These are phyloP conservation scores for Eucalyptus leucophloia DNA, from an alignment of 345 rosid genomes.

Conservation along the genomic window DNA sequence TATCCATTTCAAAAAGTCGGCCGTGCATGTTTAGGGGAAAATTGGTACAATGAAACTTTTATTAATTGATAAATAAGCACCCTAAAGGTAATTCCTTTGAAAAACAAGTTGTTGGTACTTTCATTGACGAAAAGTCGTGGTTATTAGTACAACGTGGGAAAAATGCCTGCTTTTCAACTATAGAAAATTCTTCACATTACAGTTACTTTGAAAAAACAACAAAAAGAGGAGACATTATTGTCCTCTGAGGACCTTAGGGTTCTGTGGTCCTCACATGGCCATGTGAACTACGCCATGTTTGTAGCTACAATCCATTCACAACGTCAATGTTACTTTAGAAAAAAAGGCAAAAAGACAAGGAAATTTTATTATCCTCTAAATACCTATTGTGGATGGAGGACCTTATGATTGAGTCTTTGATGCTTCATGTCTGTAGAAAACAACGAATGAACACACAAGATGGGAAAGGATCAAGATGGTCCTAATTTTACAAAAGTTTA, in stretches of 20 bases:
- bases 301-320: fast-evolving
- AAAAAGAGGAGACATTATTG: neutral
- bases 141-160: neutral
- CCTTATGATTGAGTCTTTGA: neutral
- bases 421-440: no score
- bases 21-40: neutral
- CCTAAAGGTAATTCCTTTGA: neutral
- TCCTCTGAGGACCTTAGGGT: neutral
- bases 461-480: no score
- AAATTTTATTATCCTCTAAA: neutral
- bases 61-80: neutral
- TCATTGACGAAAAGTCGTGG: neutral
- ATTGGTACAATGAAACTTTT: neutral
- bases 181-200: neutral
- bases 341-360: neutral
- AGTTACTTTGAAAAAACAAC: neutral
- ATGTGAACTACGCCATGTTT: neutral
- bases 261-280: neutral
- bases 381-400: neutral
- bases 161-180: neutral
- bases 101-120: neutral
- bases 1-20: neutral
- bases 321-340: neutral
- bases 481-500: no score
- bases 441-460: no score